phyloP scores from a whole-genome alignment of 2,329 filamentous ascomycete species.

The Phaeosphaeria sp. region DNA sequence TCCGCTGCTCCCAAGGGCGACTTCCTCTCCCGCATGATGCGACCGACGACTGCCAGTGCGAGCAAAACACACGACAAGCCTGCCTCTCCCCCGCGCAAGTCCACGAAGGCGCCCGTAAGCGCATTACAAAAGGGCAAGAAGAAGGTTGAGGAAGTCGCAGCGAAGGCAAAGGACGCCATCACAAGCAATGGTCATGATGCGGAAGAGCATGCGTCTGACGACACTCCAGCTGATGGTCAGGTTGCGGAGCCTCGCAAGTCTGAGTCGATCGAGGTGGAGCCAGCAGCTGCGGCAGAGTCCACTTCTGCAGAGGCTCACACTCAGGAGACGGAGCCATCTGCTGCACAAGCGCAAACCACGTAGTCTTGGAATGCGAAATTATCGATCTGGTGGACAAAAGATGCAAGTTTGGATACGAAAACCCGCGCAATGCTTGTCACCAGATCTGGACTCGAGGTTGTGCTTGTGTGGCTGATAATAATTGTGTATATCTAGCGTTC shows the following conservation, averaged over 20 bases:
- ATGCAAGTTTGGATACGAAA: background rate
- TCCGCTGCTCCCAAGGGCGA: conserved; percentile 69
- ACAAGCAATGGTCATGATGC: conserved; percentile 35
- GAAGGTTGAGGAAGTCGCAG: conserved; percentile 44
- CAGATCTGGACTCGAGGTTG: background rate
- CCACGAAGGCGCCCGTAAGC: conserved; percentile 31
- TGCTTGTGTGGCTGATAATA: background rate
- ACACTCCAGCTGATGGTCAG: conserved; percentile 12
- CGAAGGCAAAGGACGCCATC: conserved; percentile 44
- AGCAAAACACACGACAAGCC: conserved; percentile 72
- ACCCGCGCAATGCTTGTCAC: background rate
- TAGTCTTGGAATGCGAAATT: conserved; percentile 32
- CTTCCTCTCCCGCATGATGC: conserved; percentile 83
- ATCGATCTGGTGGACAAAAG: background rate
- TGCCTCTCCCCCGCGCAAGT: conserved; percentile 45
- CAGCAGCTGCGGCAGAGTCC: conserved; percentile 24
- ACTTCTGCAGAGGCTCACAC: background rate
- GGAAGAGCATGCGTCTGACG: conserved; percentile 16
- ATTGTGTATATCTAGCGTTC: conserved; percentile 7
- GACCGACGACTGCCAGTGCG: conserved; percentile 73
- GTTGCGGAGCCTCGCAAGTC: conserved; percentile 14
- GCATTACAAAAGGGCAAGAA: conserved; percentile 44
- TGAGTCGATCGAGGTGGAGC: conserved; percentile 12
- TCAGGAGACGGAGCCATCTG: conserved; percentile 19
- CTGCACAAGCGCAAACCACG: conserved; percentile 32